Evolutionary conservation across 2,329 filamentous ascomycete species (phyloP), one percentile per base, ranked within the genome.

Genomic region (Aspergillus udagawae): DNA sequence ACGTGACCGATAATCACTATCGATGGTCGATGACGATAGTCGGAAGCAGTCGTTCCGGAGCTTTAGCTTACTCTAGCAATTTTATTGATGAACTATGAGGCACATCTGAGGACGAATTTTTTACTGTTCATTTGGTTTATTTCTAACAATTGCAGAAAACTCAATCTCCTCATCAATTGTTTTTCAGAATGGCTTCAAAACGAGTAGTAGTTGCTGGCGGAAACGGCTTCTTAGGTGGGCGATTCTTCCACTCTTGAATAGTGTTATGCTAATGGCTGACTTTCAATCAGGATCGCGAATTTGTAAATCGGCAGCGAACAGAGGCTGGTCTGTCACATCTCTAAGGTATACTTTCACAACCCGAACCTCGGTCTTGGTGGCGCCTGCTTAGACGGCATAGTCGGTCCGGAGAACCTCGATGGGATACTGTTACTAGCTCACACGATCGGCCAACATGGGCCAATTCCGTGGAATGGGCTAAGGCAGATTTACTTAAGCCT

Each of bases 281-380:
- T 45, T 23, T 38, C 38, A 20, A 49, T 38, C 55, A 85, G 86
- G 86, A 49, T 85, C 82, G 25, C 84, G 93, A 55, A 96, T 99
- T 77, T 97, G 94, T 80, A 94, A 91, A 79, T 88, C 90, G 54
- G 94, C 91, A 48, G 87, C 91, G 52, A 83, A 87, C 49, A 83
- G 92, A 70, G 91, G 92, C 55, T 97, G 93, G 93, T 85, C 92
- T 56, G 93, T 97, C 50, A 93, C 87, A 23, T 97, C 92, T 5
- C 86, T 99, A 68, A 96, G 92, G 91, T 92, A 85, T 38, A 44
- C 45, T 38, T 47, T 28, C n/a, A 9, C 4, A 49, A 47, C 42
- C 10, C 8, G n/a, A n/a, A 28, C 25, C 5, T 21, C 32, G n/a
- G 5, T 45, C 28, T 5, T 25, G 49, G 50, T 41, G 23, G 41